phyloP scores from a whole-genome alignment of 164 flowering plant genomes.

The Saururus chinensis region DNA sequence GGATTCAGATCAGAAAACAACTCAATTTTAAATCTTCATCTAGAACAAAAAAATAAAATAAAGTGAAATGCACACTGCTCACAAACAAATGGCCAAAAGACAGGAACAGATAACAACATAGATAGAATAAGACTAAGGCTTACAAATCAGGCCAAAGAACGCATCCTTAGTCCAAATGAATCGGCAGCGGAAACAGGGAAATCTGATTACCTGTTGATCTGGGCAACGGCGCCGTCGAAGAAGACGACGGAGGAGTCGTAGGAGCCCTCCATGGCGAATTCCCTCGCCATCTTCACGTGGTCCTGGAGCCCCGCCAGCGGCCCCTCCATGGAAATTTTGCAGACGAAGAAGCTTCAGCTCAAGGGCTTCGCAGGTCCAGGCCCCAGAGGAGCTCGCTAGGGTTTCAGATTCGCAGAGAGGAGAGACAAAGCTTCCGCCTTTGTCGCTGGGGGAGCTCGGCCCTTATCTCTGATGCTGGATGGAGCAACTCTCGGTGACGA shows the following conservation, averaged over 20 bases:
- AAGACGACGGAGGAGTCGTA: constrained; percentile 91
- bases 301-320: constrained; percentile 71
- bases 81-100: too few relatives aligned
- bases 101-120: too few relatives aligned
- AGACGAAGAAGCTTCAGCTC: constrained; percentile 4
- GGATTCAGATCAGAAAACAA: too few relatives aligned
- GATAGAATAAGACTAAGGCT: too few relatives aligned
- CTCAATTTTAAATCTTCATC: too few relatives aligned
- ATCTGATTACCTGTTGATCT: constrained; percentile 76
- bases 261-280: constrained; percentile 86
- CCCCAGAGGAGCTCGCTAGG: not conserved
- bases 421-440: not conserved
- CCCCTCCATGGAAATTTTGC: constrained; percentile 34
- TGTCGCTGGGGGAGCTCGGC: not conserved
- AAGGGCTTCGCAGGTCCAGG: not conserved
- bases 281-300: constrained; percentile 87
- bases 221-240: constrained; percentile 98
- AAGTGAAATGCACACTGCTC: too few relatives aligned
- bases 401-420: not conserved
- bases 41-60: too few relatives aligned
- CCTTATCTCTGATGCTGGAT: not conserved
- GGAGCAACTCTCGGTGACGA: too few relatives aligned
- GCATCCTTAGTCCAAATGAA: not conserved
- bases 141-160: not conserved
- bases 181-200: not conserved